These are phyloP conservation scores for Primulina eburnea DNA, from an alignment of 257 asterid species.

Conservation along the genomic window DNA sequence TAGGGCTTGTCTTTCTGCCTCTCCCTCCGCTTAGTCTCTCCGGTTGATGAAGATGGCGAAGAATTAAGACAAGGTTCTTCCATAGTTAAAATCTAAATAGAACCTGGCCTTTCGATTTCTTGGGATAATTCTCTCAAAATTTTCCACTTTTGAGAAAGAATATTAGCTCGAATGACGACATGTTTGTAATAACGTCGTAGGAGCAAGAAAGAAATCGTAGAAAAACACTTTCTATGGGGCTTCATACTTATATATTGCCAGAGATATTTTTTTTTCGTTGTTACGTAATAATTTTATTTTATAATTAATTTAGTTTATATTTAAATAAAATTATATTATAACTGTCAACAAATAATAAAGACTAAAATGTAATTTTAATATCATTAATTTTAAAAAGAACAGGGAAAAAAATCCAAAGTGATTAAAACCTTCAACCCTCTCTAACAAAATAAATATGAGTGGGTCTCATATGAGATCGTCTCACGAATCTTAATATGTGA, in stretches of 20 bases:
- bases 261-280: too few species aligned
- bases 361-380: too few species aligned
- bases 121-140: background rate
- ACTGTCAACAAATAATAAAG: too few species aligned
- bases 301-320: too few species aligned
- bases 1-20: slow-evolving; percentile 35
- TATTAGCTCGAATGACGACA: background rate
- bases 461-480: too few species aligned
- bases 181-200: background rate
- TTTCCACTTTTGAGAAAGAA: background rate
- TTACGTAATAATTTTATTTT: too few species aligned
- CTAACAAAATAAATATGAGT: too few species aligned
- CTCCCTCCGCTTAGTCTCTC: slow-evolving; percentile 27
- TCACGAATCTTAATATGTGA: too few species aligned
- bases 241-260: background rate
- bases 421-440: too few species aligned
- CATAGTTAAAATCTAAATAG: slow-evolving; percentile 10
- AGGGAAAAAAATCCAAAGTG: too few species aligned
- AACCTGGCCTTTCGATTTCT: background rate
- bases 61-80: slow-evolving; percentile 29
- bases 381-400: too few species aligned
- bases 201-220: background rate
- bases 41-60: slow-evolving; percentile 29
- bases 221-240: background rate
- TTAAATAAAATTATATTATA: too few species aligned